Conservation (phyloP, 2,329 filamentous ascomycete genomes). For the Bertia moriformis region DNA sequence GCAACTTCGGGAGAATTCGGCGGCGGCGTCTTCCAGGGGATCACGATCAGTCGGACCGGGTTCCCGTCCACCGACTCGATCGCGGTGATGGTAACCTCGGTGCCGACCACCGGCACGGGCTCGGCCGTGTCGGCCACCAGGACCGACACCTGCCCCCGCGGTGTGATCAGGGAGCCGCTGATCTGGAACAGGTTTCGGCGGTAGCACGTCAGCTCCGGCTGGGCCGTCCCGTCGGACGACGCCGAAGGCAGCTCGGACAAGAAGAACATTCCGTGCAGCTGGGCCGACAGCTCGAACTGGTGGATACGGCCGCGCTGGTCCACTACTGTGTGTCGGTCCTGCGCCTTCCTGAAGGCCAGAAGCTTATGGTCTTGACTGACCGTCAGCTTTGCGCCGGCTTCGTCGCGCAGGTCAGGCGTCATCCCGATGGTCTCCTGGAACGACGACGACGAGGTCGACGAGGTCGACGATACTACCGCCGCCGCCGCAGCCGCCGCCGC, state of each 20-base stretch:
- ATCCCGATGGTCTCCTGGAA: conserved; percentile 51
- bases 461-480: too few relatives aligned
- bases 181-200: conserved; percentile 92
- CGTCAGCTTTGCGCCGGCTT: conserved; percentile 34
- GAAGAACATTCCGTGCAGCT: conserved; percentile 82
- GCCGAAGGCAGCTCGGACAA: conserved; percentile 64
- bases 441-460: conserved; percentile 18
- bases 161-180: conserved; percentile 73
- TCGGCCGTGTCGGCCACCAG: conserved; percentile 66
- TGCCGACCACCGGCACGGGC: conserved; percentile 64
- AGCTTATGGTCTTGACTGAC: conserved; percentile 48
- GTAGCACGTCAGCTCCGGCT: conserved; percentile 86
- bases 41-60: conserved; percentile 81
- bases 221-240: conserved; percentile 38
- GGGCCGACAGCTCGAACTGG: conserved; percentile 50
- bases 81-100: conserved; percentile 79
- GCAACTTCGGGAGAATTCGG: conserved; percentile 58
- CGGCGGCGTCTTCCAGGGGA: conserved; percentile 92
- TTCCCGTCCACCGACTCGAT: conserved; percentile 92
- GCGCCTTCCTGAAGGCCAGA: conserved; percentile 38
- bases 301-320: conserved; percentile 44
- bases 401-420: conserved; percentile 43
- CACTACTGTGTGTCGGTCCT: conserved; percentile 45
- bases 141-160: conserved; percentile 63
- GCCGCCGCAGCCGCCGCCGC: too few relatives aligned